Percentiles rank a stretch among this genome's conserved stretches.
Conservation (phyloP, 2,329 filamentous ascomycete species). For the Domatiomyces globalis region DNA sequence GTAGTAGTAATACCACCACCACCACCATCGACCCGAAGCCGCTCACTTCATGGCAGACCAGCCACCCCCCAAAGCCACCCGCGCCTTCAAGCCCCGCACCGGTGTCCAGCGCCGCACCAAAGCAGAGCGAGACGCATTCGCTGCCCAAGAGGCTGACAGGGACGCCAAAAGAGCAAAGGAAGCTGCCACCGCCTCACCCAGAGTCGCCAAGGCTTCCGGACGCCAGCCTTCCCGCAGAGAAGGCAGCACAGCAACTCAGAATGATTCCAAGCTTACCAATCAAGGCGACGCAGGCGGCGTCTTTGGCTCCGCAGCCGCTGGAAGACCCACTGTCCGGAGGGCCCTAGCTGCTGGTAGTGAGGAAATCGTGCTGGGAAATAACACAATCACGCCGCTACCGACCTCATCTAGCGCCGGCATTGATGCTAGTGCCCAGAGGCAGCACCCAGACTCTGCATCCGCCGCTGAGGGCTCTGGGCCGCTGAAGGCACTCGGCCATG, state of each 20-base stretch:
- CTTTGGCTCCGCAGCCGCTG: constrained; percentile 11
- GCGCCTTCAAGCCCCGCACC: constrained; percentile 11
- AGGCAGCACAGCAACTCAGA: background rate
- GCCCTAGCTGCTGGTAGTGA: constrained; percentile 9
- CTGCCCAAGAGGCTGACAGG: constrained; percentile 16
- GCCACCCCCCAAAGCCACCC: background rate
- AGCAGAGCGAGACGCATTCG: constrained; percentile 17
- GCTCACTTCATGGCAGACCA: background rate
- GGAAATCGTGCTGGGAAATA: background rate
- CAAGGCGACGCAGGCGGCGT: constrained; percentile 8
- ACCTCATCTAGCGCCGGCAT: background rate
- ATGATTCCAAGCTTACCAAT: constrained; percentile 4
- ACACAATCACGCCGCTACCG: too few relatives aligned
- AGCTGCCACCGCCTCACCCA: constrained; percentile 1
- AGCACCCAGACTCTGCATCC: background rate
- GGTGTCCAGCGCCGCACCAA: constrained; percentile 15
- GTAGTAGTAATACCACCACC: background rate
- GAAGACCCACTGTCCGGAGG: constrained; percentile 4
- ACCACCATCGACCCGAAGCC: background rate
- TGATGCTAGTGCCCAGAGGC: too few relatives aligned
- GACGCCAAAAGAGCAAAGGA: constrained; percentile 10
- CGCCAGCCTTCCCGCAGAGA: background rate
- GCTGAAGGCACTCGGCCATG: background rate
- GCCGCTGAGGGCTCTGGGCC: background rate
- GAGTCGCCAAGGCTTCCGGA: background rate